Evolutionary conservation across 139 green algal species (phyloP), one percentile per base, ranked within the genome.

Genomic region (Tetratostichococcus sp.): DNA sequence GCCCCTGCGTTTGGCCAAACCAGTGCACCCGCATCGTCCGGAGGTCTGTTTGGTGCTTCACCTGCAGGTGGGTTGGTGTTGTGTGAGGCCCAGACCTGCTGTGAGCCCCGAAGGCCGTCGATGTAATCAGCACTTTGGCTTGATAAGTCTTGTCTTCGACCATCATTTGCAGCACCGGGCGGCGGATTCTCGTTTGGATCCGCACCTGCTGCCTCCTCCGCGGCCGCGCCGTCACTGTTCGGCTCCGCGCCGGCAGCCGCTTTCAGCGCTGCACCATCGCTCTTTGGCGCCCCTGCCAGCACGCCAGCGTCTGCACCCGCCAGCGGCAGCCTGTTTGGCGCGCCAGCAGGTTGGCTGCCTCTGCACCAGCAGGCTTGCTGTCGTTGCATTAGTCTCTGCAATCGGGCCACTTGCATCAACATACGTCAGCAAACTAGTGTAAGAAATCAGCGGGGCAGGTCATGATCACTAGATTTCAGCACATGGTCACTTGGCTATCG

Each of bases 161-260:
- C 14, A 14, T 50, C 8, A 14, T 50, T 50, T 50, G 39, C 39
- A 50, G 39, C 14, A 50, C 8, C 39, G 39, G 50, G 17, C 17
- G 50, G 50, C 26, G 50, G 50, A 8, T 62, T 62, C 50, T 62
- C 50, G 2, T 62, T 62, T 62, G 50, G 50, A 8, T 25, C 17
- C 19, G 50, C 17, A 25, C 11, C 50, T 2, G 50, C 50, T 5
- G 50, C 50, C 50, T 8, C 17, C 17, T 25, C 50, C 2, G 19
- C 14, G 2, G 69, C 35, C 69, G 72, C 50, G 17, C 71, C 50
- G 30, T 69, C 72, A 23, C 69, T 77, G 43, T 58, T 42, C 23
- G 21, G 70, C 35, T 25, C 17, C 19, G 50, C 17, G 2, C 11
- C 50, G 14, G 50, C 50, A 26, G 50, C 50, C 50, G 50, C 17